Conservation (phyloP, 129 eudicot species). For the Lonicera japonica region DNA sequence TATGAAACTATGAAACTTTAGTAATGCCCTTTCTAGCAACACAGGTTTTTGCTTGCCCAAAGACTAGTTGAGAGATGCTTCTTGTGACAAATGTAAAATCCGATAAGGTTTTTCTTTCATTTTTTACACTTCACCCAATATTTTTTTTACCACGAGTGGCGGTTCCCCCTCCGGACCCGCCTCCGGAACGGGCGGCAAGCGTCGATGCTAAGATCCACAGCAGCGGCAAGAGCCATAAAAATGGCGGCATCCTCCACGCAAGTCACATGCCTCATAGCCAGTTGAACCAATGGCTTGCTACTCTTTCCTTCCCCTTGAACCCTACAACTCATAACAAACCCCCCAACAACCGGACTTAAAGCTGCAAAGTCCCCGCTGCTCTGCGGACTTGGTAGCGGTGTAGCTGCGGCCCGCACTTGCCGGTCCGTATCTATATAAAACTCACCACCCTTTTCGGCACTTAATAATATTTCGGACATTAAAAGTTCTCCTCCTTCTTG, state of each 20-base stretch:
- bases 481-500: conserved; percentile 74
- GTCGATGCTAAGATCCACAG: conserved; percentile 86
- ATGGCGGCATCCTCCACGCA: conserved; percentile 92
- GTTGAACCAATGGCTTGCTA: conserved; percentile 77
- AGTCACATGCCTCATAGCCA: conserved; percentile 82
- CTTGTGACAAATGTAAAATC: too few relatives aligned
- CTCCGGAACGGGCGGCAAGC: conserved; percentile 75
- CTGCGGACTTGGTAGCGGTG: conserved; percentile 70
- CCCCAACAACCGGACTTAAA: conserved; percentile 56
- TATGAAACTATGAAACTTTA: too few relatives aligned
- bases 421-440: conserved; percentile 67
- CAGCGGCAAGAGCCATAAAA: conserved; percentile 86
- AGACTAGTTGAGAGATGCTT: too few relatives aligned
- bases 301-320: conserved; percentile 84
- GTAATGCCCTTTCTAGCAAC: too few relatives aligned
- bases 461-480: conserved; percentile 65
- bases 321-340: conserved; percentile 86
- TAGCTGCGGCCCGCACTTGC: conserved; percentile 39
- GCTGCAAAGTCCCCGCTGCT: conserved; percentile 85
- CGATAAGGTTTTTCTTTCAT: too few relatives aligned
- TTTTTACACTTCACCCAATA: not conserved
- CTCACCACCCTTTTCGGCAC: conserved; percentile 83
- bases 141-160: conserved; percentile 65
- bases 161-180: conserved; percentile 48
- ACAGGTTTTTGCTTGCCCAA: too few relatives aligned